These are phyloP conservation scores for Sarocladiaceae sp. DNA, from an alignment of 2,329 filamentous ascomycete species.

Conservation along the genomic window DNA sequence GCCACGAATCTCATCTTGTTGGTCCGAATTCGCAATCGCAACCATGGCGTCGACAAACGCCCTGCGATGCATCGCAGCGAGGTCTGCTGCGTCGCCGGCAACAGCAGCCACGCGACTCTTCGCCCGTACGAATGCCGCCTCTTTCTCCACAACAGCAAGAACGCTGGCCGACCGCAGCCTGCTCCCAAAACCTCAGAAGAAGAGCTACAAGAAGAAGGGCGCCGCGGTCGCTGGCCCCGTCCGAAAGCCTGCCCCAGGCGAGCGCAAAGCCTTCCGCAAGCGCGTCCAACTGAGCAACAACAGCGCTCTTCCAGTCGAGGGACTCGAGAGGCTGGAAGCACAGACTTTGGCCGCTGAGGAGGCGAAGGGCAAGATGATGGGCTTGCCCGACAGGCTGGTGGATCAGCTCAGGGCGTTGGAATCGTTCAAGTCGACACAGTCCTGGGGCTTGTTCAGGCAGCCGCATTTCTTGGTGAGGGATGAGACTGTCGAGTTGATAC, in stretches of 20 bases:
- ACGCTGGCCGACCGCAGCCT: constrained; percentile 24
- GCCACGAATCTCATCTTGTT: background rate
- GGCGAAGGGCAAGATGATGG: constrained; percentile 62
- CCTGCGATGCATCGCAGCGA: constrained; percentile 37
- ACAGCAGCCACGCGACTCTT: constrained; percentile 24
- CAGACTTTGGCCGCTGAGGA: constrained; percentile 50
- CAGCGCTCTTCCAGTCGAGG: constrained; percentile 77
- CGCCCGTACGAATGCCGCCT: constrained; percentile 21
- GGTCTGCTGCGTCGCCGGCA: constrained; percentile 27
- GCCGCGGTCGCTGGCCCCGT: background rate
- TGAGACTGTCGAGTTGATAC: constrained; percentile 72
- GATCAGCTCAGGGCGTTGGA: constrained; percentile 80
- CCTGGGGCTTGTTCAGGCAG: constrained; percentile 79
- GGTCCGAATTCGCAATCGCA: constrained; percentile 2
- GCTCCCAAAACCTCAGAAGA: constrained; percentile 32
- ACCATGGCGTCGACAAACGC: constrained; percentile 36
- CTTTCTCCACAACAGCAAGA: constrained; percentile 36
- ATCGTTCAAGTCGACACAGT: constrained; percentile 87
- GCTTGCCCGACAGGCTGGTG: constrained; percentile 64
- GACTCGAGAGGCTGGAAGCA: constrained; percentile 56
- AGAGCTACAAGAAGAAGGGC: constrained; percentile 44
- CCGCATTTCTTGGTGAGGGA: constrained; percentile 75
- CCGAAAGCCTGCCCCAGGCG: constrained; percentile 65
- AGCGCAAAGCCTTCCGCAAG: constrained; percentile 84
- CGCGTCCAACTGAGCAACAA: constrained; percentile 89